A percentile compares a stretch with the other conserved stretches of the same genome.
phyloP scores from a whole-genome alignment of 768 basidiomycete species.

The Suillus subalutaceus region DNA sequence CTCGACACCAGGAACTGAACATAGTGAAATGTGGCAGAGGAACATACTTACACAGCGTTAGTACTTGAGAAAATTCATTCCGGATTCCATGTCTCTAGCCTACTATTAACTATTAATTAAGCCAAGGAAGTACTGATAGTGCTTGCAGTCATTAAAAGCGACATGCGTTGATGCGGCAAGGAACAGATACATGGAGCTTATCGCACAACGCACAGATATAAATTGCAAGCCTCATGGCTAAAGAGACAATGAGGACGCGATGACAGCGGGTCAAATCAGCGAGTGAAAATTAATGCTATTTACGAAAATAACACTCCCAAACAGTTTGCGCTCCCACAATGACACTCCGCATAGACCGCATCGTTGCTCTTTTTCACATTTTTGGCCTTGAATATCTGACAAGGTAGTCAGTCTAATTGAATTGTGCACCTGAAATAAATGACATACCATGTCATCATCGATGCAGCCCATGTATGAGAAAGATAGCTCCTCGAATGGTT shows the following conservation, averaged over 20 bases:
- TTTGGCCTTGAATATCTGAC: neutral
- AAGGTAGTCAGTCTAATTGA: conserved; percentile 9
- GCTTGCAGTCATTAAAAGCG: neutral
- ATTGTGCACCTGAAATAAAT: neutral
- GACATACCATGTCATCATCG: conserved; percentile 31
- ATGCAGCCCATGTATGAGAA: conserved; percentile 75
- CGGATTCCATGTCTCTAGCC: neutral
- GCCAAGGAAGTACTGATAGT: neutral
- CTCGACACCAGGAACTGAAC: neutral
- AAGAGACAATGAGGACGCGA: neutral
- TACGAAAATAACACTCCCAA: conserved; percentile 40
- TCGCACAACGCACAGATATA: neutral
- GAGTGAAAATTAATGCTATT: conserved; percentile 11
- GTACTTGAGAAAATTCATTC: neutral
- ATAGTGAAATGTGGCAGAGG: neutral
- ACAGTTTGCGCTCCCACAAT: conserved; percentile 56
- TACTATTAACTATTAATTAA: neutral
- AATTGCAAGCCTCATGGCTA: neutral
- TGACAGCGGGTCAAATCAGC: neutral
- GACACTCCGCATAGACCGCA: conserved; percentile 51
- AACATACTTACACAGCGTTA: neutral
- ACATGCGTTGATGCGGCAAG: neutral
- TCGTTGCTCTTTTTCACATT: conserved; percentile 28
- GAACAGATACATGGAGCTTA: neutral
- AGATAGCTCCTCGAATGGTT: conserved; percentile 69